A percentile compares a stretch with the other conserved stretches of the same genome.
phyloP scores from a whole-genome alignment of 2,329 filamentous ascomycete genomes.

The Xylaria sp. region DNA sequence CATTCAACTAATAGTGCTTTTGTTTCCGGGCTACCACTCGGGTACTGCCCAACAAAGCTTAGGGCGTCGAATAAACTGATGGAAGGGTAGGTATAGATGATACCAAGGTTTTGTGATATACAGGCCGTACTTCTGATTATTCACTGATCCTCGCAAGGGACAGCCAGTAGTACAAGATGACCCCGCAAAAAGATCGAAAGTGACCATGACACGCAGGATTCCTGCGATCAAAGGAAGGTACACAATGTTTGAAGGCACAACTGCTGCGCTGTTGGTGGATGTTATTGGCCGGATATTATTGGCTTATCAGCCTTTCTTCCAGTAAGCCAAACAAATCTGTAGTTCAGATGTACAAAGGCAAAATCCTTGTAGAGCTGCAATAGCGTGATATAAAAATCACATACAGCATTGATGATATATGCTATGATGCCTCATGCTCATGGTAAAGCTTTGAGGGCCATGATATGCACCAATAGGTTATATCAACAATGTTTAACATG shows the following conservation, averaged over 20 bases:
- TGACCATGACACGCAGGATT: not conserved
- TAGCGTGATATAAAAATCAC: not conserved
- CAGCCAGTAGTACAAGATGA: not conserved
- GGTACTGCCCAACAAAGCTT: not conserved
- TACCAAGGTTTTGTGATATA: not conserved
- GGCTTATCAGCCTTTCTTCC: not conserved
- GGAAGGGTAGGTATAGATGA: not conserved
- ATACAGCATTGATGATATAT: not conserved
- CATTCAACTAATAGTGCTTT: too few relatives aligned
- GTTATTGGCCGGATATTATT: not conserved
- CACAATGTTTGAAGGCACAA: not conserved
- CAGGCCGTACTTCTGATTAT: not conserved
- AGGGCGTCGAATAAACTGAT: not conserved
- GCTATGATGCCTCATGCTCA: not conserved
- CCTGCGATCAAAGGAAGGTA: not conserved
- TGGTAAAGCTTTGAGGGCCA: not conserved
- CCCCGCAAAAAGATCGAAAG: not conserved
- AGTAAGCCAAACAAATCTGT: not conserved
- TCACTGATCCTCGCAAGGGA: conserved; percentile 1
- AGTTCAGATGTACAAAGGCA: not conserved
- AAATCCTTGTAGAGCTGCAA: not conserved
- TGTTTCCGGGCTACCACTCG: not conserved
- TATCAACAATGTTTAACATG: not conserved
- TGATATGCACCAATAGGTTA: not conserved
- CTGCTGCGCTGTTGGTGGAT: not conserved